phyloP scores from a whole-genome alignment of 1,284 basidiomycete species.

The Puccinia coronata region DNA sequence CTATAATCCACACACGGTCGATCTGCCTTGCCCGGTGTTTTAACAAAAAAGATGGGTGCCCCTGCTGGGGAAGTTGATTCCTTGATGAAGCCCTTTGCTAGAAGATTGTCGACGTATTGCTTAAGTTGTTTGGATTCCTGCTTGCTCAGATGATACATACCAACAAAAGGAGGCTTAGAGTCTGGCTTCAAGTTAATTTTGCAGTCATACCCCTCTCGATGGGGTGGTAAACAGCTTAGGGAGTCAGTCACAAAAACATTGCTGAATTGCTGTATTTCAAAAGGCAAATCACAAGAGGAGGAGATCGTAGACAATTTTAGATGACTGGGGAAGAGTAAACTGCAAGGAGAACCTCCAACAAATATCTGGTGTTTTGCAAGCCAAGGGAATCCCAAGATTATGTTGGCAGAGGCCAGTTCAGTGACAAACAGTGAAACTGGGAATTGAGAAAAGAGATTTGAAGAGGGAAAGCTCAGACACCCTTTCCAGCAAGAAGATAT shows the following conservation, averaged over 20 bases:
- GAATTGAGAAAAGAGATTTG: too few species aligned
- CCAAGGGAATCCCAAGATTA: too few species aligned
- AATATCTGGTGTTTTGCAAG: too few species aligned
- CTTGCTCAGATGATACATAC: background rate
- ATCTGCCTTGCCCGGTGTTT: background rate
- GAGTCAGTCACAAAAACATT: background rate
- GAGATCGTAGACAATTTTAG: too few species aligned
- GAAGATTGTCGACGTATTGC: background rate
- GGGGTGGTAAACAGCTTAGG: background rate
- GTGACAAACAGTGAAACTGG: too few species aligned
- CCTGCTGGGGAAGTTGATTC: slow-evolving; percentile 14
- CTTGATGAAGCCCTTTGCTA: slow-evolving; percentile 13
- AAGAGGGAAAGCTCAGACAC: too few species aligned
- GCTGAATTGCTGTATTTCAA: too few species aligned
- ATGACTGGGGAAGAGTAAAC: too few species aligned
- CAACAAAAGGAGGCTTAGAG: background rate
- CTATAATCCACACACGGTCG: slow-evolving; percentile 25
- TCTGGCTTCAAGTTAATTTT: background rate
- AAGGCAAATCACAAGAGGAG: too few species aligned
- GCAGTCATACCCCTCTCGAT: slow-evolving; percentile 1
- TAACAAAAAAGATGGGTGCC: slow-evolving; percentile 22
- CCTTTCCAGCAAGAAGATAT: too few species aligned
- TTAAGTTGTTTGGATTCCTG: background rate
- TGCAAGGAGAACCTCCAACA: too few species aligned
- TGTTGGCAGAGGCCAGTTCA: too few species aligned